Evolutionary conservation across 2,329 filamentous ascomycete species (phyloP).

Genomic region (Fusarium albidum): DNA sequence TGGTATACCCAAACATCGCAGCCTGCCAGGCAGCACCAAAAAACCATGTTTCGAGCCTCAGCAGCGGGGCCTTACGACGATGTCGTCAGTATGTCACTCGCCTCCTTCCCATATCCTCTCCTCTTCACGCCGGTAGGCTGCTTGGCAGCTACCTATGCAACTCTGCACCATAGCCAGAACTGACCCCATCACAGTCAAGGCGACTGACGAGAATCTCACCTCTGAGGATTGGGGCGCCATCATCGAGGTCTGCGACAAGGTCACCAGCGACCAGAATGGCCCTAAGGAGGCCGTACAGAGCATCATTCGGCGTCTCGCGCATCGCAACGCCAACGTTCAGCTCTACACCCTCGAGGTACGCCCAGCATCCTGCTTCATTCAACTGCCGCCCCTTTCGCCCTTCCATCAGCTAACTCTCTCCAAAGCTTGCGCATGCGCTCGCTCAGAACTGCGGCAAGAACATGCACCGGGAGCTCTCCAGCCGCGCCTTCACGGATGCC

Average conservation of each 20-base stretch:
- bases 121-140: not conserved
- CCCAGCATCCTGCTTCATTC: not conserved
- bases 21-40: conserved; percentile 32
- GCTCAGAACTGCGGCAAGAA: conserved; percentile 89
- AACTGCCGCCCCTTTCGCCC: not conserved
- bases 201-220: conserved; percentile 97
- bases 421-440: conserved; percentile 84
- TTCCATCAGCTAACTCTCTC: conserved; percentile 12
- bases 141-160: not conserved
- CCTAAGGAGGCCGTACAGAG: conserved; percentile 87
- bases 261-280: conserved; percentile 61
- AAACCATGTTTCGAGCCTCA: conserved; percentile 66
- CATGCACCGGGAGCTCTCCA: conserved; percentile 90
- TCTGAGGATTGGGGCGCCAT: conserved; percentile 76
- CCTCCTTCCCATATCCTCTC: not conserved
- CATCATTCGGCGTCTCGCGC: conserved; percentile 89
- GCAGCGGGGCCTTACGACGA: conserved; percentile 67
- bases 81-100: conserved; percentile 60
- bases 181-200: conserved; percentile 61
- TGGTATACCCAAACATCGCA: conserved; percentile 16
- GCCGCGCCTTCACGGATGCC: conserved; percentile 92
- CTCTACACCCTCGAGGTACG: conserved; percentile 88
- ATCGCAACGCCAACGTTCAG: conserved; percentile 95
- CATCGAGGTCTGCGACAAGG: conserved; percentile 70
- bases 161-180: conserved; percentile 6